Conservation (phyloP, 495 filamentous ascomycete species). For the Neurospora tetrasperma region DNA sequence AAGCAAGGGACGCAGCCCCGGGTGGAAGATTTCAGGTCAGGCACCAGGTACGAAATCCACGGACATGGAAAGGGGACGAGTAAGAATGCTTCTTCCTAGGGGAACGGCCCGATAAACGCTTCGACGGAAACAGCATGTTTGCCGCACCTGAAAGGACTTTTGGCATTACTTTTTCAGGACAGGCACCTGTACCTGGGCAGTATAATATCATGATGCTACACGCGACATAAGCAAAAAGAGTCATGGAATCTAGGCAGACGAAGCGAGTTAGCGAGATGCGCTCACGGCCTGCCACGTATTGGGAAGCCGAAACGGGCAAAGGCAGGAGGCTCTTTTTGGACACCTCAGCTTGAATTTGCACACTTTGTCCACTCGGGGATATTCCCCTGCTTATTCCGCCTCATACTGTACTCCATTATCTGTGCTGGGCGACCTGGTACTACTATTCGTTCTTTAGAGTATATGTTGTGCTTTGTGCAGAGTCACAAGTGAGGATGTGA, state of each 20-base stretch:
- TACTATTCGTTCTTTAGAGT: not conserved
- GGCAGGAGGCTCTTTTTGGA: not conserved
- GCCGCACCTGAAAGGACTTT: not conserved
- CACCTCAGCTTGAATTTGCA: not conserved
- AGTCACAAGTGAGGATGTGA: not conserved
- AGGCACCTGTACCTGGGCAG: not conserved
- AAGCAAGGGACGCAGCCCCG: not conserved
- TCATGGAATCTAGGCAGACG: not conserved
- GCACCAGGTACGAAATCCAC: not conserved
- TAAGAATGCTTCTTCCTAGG: not conserved
- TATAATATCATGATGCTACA: not conserved
- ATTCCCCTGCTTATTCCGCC: not conserved
- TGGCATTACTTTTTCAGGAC: not conserved
- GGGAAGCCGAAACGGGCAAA: not conserved
- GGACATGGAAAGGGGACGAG: not conserved
- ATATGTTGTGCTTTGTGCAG: not conserved
- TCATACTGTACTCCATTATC: not conserved
- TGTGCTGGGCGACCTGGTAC: not conserved
- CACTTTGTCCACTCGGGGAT: not conserved
- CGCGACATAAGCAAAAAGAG: not conserved
- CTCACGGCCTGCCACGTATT: not conserved
- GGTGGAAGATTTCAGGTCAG: not conserved
- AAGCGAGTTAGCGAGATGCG: not conserved
- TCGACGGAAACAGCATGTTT: not conserved
- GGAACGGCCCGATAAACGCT: not conserved